Percentiles rank a stretch among this genome's conserved stretches.
Conservation (phyloP, 2,329 filamentous ascomycete genomes). For the Calonectria crousiana region DNA sequence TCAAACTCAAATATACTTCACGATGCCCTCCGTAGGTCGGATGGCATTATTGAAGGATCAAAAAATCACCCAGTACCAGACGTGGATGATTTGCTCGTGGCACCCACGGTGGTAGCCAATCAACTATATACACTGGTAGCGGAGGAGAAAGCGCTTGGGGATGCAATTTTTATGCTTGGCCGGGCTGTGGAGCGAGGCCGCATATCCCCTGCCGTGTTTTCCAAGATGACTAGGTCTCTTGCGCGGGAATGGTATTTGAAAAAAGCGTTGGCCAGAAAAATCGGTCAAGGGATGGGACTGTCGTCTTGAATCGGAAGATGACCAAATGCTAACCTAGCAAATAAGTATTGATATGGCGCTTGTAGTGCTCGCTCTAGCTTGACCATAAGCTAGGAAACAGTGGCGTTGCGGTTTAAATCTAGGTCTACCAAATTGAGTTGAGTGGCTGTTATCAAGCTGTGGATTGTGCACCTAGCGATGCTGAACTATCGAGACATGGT, state of each 20-base stretch:
- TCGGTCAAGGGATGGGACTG: slow-evolving; percentile 81
- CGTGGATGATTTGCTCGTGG: slow-evolving; percentile 93
- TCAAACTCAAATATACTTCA: slow-evolving; percentile 85
- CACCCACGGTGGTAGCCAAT: slow-evolving; percentile 90
- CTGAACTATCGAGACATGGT: not conserved
- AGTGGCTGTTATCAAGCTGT: slow-evolving; percentile 10
- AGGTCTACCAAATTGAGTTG: not conserved
- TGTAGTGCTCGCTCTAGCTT: slow-evolving; percentile 9
- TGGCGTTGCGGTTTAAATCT: slow-evolving; percentile 37
- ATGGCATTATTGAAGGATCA: slow-evolving; percentile 81
- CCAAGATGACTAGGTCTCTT: slow-evolving; percentile 80
- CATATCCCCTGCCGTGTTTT: slow-evolving; percentile 79
- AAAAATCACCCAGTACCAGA: slow-evolving; percentile 76
- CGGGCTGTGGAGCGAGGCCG: slow-evolving; percentile 80
- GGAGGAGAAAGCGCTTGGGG: slow-evolving; percentile 87
- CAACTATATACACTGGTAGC: slow-evolving; percentile 92
- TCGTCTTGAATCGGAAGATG: slow-evolving; percentile 40
- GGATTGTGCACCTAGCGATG: slow-evolving; percentile 14
- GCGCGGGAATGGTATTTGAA: slow-evolving; percentile 87
- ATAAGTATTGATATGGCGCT: not conserved
- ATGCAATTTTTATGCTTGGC: slow-evolving; percentile 86
- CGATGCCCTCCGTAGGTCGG: slow-evolving; percentile 82
- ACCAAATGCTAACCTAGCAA: not conserved
- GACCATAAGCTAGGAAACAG: slow-evolving; percentile 1
- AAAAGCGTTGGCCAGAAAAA: slow-evolving; percentile 84